Evolutionary conservation across 352 stramenopile genomes (phyloP), one percentile per base, ranked within the genome.

Genomic region (Thraustochytrium striatum): DNA sequence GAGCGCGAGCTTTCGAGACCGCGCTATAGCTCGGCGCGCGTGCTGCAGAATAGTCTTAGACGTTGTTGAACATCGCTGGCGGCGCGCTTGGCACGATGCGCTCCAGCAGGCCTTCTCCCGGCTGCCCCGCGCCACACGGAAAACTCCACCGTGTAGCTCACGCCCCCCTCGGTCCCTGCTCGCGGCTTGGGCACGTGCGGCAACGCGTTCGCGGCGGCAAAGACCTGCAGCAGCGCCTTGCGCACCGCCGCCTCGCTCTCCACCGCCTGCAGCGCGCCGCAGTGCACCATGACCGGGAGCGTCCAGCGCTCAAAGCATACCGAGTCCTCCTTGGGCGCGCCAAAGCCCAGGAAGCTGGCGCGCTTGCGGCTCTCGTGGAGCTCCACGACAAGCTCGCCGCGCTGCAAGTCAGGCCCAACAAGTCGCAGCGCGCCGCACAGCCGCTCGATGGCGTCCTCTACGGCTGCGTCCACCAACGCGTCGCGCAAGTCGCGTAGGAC

Each of bases 301-400:
- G 30, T 25, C 65, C 65, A 75, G 44, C 52, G 44, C 65, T 75
- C 65, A 39, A 39, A 75, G 35, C 44, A 58, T 5, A 75, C 65
- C 30, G 30, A 32, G 5, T 5, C 1, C 44, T 75, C 65, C 11
- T 21, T 43, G 5, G 21, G 7, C 5, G 11, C 65, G 8, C 65
- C 65, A 0, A 75, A 38, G n/a, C 65, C 65, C 2, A 75, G 25
- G 32, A 75, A 61, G 44, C 7, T 32, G 16, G 65, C 61, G 32
- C 52, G 44, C 41, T 75, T 30, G 8, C 65, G 65, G 8, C 11
- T 16, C 39, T 75, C 65, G 25, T 35, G 68, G 36, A 75, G 68
- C 3, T 39, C 11, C 16, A 75, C 32, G 28, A 55, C 65, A 9
- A 75, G 30, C 11, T 21, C 43, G 9, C 65, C 65, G 16, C 65